Conservation (phyloP, 1,139 yeast genomes). For the Yamadazyma epiphylla region DNA sequence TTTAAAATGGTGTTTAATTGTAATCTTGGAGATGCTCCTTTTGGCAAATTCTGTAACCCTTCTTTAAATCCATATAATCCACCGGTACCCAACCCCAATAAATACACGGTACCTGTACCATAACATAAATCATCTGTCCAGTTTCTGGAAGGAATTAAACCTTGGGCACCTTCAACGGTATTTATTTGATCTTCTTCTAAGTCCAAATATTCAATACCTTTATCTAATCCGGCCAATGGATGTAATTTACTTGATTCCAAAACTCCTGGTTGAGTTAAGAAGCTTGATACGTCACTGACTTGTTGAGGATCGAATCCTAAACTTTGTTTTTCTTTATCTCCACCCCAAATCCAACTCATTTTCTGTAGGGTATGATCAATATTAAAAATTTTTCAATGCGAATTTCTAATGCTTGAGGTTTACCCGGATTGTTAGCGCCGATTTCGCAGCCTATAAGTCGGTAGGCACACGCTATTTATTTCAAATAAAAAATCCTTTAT, state of each 20-base stretch:
- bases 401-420: not conserved
- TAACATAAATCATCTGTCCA: constrained; percentile 97
- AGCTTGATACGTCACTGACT: constrained; percentile 60
- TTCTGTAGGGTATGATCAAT: not conserved
- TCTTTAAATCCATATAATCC: constrained; percentile 86
- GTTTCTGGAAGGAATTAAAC: constrained; percentile 89
- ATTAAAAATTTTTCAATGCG: not conserved
- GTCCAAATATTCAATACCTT: constrained; percentile 85
- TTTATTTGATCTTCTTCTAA: constrained; percentile 76
- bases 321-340: constrained; percentile 27
- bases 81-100: constrained; percentile 75
- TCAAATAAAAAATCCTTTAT: no score
- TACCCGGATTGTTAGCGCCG: constrained; percentile 1
- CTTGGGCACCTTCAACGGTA: constrained; percentile 80
- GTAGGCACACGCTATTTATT: no score
- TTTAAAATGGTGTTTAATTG: constrained; percentile 86
- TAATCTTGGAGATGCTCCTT: constrained; percentile 68
- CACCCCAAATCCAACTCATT: constrained; percentile 60
- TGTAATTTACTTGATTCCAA: constrained; percentile 76
- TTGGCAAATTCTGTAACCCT: constrained; percentile 75
- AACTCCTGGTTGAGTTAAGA: constrained; percentile 56
- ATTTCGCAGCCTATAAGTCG: no score
- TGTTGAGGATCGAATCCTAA: constrained; percentile 69
- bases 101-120: constrained; percentile 94
- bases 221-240: constrained; percentile 90